Evolutionary conservation across 768 basidiomycete species (phyloP).

Genomic region (Naganishia antarctica): DNA sequence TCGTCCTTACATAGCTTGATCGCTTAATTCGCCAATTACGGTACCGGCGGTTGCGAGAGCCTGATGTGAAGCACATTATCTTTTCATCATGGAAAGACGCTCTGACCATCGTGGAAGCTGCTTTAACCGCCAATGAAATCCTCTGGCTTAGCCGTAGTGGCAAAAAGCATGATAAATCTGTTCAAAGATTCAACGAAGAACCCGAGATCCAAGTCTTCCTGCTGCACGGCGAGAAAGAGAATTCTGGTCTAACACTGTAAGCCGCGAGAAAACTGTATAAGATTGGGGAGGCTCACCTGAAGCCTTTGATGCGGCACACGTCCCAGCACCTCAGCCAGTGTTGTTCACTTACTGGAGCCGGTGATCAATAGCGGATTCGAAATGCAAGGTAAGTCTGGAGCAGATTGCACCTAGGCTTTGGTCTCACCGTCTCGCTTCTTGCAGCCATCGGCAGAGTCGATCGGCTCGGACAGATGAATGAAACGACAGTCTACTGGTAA

Average conservation of each 20-base stretch:
- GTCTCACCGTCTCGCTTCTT: neutral
- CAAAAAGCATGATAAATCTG: neutral
- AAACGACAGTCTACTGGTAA: conserved; percentile 27
- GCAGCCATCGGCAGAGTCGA: conserved; percentile 29
- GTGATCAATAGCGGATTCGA: conserved; percentile 28
- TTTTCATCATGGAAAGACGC: conserved; percentile 29
- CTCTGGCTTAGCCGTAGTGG: conserved; percentile 8
- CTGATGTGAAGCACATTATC: conserved; percentile 27
- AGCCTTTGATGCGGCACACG: neutral
- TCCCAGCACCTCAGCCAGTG: conserved; percentile 22
- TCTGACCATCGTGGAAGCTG: conserved; percentile 22
- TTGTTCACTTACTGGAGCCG: conserved; percentile 28
- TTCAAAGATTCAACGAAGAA: conserved; percentile 22
- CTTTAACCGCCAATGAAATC: conserved; percentile 20
- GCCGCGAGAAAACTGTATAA: neutral
- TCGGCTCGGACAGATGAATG: conserved; percentile 20
- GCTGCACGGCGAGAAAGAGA: conserved; percentile 26
- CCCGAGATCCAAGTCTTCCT: conserved; percentile 22
- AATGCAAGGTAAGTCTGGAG: conserved; percentile 19
- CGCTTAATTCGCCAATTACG: conserved; percentile 18
- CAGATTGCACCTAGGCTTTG: neutral
- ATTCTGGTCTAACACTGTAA: conserved; percentile 26
- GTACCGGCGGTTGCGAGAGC: conserved; percentile 15
- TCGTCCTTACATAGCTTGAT: conserved; percentile 5
- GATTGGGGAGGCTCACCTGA: neutral